Evolutionary conservation across 768 basidiomycete species (phyloP), one percentile per base, ranked within the genome.

Genomic region (Collybiopsis confluens): DNA sequence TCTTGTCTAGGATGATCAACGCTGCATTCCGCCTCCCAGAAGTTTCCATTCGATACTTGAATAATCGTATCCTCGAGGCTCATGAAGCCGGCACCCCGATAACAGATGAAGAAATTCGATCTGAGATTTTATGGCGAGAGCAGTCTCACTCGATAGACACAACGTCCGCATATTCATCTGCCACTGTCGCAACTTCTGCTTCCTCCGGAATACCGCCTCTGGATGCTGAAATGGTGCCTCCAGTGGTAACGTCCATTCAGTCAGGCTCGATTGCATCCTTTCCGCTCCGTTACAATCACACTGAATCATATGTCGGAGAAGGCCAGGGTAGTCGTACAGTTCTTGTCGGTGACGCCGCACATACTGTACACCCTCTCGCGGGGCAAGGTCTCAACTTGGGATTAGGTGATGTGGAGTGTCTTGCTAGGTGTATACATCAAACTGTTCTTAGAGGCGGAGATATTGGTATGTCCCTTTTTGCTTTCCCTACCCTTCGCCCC

Each of bases 351-450:
- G 97, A 99, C 68, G 95, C 96, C 1, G 97, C 95, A 16, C 97
- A 98, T 64, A 92, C 91, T 0, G 75, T 93, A 1, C 96, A 98
- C 64, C 96, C 97, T 1, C 81, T 98, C 24, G 96, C 95, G 0
- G 97, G 97, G 2, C 96, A 98, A 66, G 97, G 96, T 0, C 75
- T 98, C 38, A 98, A 99, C 67, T 73, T 96, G 64, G 97, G 96
- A n/a, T 73, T 99, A 26, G 86, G 76, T 1, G 96, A 99, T 65
- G 91, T 87, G 2, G 79, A 86, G 62, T 78, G 79, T 53, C 79
- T 99, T 13, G 73, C 83, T 1, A 74, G 77, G 44, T 83, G 83
- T 59, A 81, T 98, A 35, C 70, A 82, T 28, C 62, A 71, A 5
- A 77, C 86, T 0, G 58, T 88, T 18, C 59, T 62, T 11, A 67